Evolutionary conservation across 192 early-diverging fungal species (phyloP), one percentile per base, ranked within the genome.

Genomic region (Lobosporangium transversale): DNA sequence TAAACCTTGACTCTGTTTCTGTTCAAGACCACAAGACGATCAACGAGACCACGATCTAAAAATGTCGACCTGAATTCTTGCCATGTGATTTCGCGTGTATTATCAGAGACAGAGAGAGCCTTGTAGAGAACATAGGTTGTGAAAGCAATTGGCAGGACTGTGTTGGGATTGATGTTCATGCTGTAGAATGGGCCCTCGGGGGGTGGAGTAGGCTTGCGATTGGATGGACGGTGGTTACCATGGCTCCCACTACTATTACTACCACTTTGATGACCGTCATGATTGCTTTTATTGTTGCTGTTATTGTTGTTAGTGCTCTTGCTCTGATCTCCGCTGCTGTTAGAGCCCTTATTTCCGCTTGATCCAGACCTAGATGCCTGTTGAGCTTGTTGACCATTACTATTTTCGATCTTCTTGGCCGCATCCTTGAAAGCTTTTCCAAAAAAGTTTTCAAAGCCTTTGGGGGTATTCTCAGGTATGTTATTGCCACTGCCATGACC

Each of bases 31-130:
- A 89, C 90, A 11, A 99, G 84, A 35, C 87, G 90, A 57, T 98
- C 94, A 5, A 99, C 97, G 59, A 94, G 83, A 17, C 96, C 97
- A 68, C 94, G 95, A 53, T 98, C 94, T 32, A 99, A 83, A 73
- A 97, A 91, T n/a, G 91, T 85, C 23, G 86, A 88, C 15, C 94
- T 87, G 84, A 99, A 98, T 56, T 97, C 94, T 74, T 97, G 94
- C 90, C 89, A 98, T 11, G 95, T 96, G 51, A 98, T 94, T 61
- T 96, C 89, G 3, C 85, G 81, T 10, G 82, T 68, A 62, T 80
- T 79, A 8, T 87, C 85, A 4, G 52, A 68, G 23, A 80, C 79
- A 1, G 80, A 62, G 24, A 66, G 64, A 27, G 85, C 29, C 29
- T 84, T 83, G 70, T 83, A 86, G 4, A 87, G 35, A 33, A 89